phyloP scores from a whole-genome alignment of 1,284 basidiomycete species.

The Megacollybia platyphylla region DNA sequence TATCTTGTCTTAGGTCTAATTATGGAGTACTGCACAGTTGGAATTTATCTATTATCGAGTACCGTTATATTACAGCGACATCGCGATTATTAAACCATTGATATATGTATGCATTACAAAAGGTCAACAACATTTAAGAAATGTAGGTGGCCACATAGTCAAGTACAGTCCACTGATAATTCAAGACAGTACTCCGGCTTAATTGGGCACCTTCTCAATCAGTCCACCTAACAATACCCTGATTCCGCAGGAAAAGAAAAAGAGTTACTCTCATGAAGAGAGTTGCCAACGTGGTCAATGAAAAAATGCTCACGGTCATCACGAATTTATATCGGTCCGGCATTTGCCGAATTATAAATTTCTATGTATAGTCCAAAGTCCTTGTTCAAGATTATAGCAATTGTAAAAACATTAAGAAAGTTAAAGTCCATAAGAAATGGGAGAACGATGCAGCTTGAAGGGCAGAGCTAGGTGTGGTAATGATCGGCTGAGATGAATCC shows the following conservation, averaged over 20 bases:
- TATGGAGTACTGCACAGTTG: conserved; percentile 40
- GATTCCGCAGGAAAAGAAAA: conserved; percentile 13
- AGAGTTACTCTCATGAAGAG: conserved; percentile 20
- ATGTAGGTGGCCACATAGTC: conserved; percentile 44
- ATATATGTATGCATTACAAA: neutral
- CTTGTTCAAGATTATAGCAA: too few species aligned
- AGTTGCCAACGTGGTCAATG: neutral
- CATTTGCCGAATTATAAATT: too few species aligned
- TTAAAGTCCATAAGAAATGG: too few species aligned
- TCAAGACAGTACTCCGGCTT: conserved; percentile 64
- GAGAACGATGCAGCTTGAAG: too few species aligned
- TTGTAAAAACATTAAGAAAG: too few species aligned
- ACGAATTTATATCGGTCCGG: conserved; percentile 1
- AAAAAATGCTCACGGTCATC: neutral
- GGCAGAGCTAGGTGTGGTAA: too few species aligned
- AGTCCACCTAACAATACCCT: conserved; percentile 39
- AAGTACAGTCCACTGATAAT: conserved; percentile 47
- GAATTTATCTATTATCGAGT: conserved; percentile 34
- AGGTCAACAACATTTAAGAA: conserved; percentile 13
- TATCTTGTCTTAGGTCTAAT: conserved; percentile 43
- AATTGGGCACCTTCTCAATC: conserved; percentile 44
- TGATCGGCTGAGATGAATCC: too few species aligned
- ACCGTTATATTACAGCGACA: conserved; percentile 17
- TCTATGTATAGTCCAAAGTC: too few species aligned
- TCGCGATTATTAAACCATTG: conserved; percentile 3